These are phyloP conservation scores for Yarrowia sp. DNA, from an alignment of 805 yeast genomes.

Conservation along the genomic window DNA sequence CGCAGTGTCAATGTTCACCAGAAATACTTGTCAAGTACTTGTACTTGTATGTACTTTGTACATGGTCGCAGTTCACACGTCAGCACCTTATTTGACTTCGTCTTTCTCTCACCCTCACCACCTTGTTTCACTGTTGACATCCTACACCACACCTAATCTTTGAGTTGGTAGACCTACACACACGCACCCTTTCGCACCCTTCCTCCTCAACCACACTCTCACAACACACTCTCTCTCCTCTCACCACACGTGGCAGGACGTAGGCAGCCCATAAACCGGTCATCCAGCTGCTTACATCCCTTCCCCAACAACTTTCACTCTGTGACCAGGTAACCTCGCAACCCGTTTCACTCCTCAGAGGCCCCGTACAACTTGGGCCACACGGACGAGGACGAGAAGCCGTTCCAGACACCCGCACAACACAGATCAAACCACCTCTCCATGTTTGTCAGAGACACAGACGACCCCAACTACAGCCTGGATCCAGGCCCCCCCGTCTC, in stretches of 20 bases:
- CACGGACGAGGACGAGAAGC: constrained; percentile 3
- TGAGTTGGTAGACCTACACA: no score
- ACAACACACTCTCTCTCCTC: neutral
- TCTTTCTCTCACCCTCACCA: no score
- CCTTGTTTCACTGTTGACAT: no score
- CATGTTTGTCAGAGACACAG: neutral
- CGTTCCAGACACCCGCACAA: constrained; percentile 3
- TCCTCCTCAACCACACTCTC: neutral
- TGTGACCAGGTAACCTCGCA: constrained; percentile 18
- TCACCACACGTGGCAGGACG: constrained; percentile 22
- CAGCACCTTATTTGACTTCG: no score
- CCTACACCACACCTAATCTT: no score
- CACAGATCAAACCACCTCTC: no score
- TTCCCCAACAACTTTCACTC: constrained; percentile 15
- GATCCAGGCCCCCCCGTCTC: no score
- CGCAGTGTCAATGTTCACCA: no score
- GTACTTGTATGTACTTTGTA: no score
- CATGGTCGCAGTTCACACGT: no score
- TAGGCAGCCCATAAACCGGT: constrained; percentile 30
- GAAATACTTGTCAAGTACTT: no score
- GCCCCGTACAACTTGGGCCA: constrained; percentile 38
- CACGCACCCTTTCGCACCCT: neutral
- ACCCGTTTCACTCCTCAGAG: constrained; percentile 15
- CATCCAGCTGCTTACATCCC: constrained; percentile 24
- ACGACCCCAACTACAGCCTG: no score